Base-by-base conservation (phyloP, 2,329 filamentous ascomycete species). In the Trichoderma harzianum region DNA sequence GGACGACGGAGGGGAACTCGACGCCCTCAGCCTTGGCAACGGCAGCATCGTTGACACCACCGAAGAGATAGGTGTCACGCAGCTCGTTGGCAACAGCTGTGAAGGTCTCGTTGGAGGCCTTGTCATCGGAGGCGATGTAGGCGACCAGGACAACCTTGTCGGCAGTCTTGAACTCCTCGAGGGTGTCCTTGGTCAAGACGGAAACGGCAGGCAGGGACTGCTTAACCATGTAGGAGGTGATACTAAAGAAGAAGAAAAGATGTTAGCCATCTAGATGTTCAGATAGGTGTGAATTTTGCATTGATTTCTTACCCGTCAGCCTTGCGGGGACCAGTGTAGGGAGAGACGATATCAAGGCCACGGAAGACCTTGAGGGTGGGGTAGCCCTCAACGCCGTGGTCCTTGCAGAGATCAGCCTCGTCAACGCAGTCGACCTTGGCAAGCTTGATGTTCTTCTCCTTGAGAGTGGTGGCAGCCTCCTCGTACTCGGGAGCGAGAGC, bases 331-430 rank as follows among this genome's bases (percentile, higher is more conserved):
- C 96, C 96, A 78, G 87, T 87, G 86, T 99, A 99, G 75, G 95
- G 92, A 76, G 39, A 18, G 81, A 93, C 84, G 81, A 92, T 93
- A 12, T 98, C 93, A 57, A 85, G 84, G 77, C 96, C 95, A 79
- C 95, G 94, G 94, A 99, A 99, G 85, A 99, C 90, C 91, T 98
- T 99, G 81, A 99, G 90, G 76, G 96, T 99, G 74, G 96, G 96
- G 88, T 99, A 99, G 76, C 96, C 96, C 87, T 98, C 94, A 57
- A 99, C 95, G 74, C 93, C 95, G 79, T 93, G 93, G 78, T 89
- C 86, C 83, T 94, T 89, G 90, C 96, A 99, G 76, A 99, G 92
- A 39, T 97, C 94, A 74, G 91, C 86, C 87, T 99, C 93, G 82
- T 93, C 94, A 80, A 95, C 98, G 89, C 96, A 98, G 87, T 98